Percentiles rank a stretch among this genome's conserved stretches.
Conservation (phyloP, 495 filamentous ascomycete genomes). For the Cladorrhinum samala region DNA sequence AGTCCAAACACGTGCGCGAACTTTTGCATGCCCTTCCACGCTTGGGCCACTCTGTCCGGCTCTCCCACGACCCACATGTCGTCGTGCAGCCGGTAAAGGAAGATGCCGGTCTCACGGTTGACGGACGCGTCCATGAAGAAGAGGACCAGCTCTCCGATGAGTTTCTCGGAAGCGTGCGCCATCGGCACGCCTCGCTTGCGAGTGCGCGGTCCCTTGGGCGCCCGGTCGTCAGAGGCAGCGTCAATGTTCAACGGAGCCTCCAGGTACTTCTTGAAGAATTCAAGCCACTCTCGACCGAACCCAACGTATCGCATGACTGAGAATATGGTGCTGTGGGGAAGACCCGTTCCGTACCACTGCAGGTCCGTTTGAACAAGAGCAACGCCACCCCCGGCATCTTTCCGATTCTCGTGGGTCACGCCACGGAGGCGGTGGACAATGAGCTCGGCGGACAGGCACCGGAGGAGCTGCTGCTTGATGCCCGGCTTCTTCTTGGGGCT, state of each 20-base stretch:
- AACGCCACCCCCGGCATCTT: conserved; percentile 40
- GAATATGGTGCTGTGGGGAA: conserved; percentile 55
- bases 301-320: conserved; percentile 56
- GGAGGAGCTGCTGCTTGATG: conserved; percentile 56
- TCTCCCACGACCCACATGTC: conserved; percentile 67
- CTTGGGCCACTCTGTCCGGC: conserved; percentile 46
- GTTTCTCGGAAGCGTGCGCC: conserved; percentile 54
- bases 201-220: conserved; percentile 26
- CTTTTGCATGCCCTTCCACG: conserved; percentile 52
- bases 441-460: conserved; percentile 53
- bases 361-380: conserved; percentile 61
- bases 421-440: conserved; percentile 44
- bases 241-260: conserved; percentile 54
- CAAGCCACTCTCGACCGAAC: conserved; percentile 51
- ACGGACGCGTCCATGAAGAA: conserved; percentile 64
- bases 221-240: conserved; percentile 41
- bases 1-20: conserved; percentile 54
- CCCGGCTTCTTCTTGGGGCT: conserved; percentile 21
- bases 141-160: conserved; percentile 56
- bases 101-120: conserved; percentile 51
- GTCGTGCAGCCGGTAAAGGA: conserved; percentile 61
- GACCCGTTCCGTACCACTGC: conserved; percentile 52
- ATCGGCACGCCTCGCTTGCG: conserved; percentile 57
- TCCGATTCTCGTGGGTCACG: conserved; percentile 16
- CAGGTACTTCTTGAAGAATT: conserved; percentile 58